Base-by-base conservation (phyloP, 805 yeast species). In the Pichia membranifaciens region DNA sequence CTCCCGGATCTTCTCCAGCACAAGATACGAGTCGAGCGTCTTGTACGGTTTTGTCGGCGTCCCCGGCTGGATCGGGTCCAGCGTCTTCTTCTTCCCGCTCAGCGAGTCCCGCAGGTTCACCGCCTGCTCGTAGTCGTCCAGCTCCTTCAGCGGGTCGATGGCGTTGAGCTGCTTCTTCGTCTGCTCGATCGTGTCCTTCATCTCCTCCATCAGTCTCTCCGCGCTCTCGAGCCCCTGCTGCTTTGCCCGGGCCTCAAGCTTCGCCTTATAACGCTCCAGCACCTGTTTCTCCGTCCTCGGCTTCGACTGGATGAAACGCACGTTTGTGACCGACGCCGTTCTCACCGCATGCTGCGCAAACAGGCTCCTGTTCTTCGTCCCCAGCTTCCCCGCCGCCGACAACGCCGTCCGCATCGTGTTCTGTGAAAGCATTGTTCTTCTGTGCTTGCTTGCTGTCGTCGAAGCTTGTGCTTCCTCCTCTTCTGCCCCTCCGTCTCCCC, bases 1-100 rank as follows among this genome's bases (percentile, higher is more conserved):
- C 4, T 70, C 73, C 42, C 66, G 50, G 41, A 87, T 54, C 62
- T 88, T 90, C 1, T 76, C 84, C 7, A 79, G 70, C 47, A 87
- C 89, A 36, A 93, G 64, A 62, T 71, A 91, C 1, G 90, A 79
- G 39, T 75, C 71, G 45, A 93, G 69, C 0, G 87, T 81, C 65
- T 88, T 88, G 66, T 74, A 86, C 4, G 91, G 88, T 10, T 51
- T 51, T 25, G 49, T 45, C 3, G 63, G 60, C 12, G 62, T 60
- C 7, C 61, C 60, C 5, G 75, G 64, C 41, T 63, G 66, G 20
- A 74, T 60, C 10, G 76, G 70, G 20, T 58, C 60, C 18, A 60
- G 45, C 4, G 53, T 38, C 38, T 48, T 62, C 43, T 69, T 69
- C 31, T 57, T 25, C 31, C 33, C 36, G 28, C 49, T 47, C 3